Conservation (phyloP, 1,284 basidiomycete species). For the Pisolithus thermaeus region DNA sequence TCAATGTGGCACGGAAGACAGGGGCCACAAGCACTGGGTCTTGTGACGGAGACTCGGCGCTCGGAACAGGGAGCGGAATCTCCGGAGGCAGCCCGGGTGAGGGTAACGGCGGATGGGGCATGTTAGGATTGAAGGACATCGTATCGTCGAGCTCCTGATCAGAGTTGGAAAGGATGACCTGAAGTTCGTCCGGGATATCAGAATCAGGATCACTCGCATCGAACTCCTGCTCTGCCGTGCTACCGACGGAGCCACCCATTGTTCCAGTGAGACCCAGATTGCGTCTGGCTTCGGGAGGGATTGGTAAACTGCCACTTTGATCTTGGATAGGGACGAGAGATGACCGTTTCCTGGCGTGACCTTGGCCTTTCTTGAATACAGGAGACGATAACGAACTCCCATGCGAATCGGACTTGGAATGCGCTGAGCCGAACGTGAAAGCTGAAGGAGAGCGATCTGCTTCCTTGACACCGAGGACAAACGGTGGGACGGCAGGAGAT, state of each 20-base stretch:
- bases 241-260: constrained; percentile 51
- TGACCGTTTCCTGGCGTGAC: constrained; percentile 33
- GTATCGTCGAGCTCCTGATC: constrained; percentile 40
- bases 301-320: constrained; percentile 28
- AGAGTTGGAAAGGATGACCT: constrained; percentile 52
- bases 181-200: constrained; percentile 72
- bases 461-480: constrained; percentile 4
- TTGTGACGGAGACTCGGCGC: constrained; percentile 12
- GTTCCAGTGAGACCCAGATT: constrained; percentile 60
- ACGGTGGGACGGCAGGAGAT: constrained; percentile 11
- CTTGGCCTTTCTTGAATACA: constrained; percentile 43
- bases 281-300: constrained; percentile 46
- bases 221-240: constrained; percentile 36
- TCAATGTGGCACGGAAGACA: constrained; percentile 40
- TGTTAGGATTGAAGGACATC: constrained; percentile 32
- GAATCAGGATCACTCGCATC: constrained; percentile 60
- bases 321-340: constrained; percentile 29
- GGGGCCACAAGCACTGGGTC: constrained; percentile 24
- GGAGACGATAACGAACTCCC: constrained; percentile 34
- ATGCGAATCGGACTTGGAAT: constrained; percentile 26
- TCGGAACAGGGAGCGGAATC: constrained; percentile 31
- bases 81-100: constrained; percentile 40
- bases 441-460: constrained; percentile 34
- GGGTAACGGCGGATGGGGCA: constrained; percentile 14
- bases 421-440: constrained; percentile 46